These are phyloP conservation scores for Penicillium maclennaniae DNA, from an alignment of 495 filamentous ascomycete genomes.

Conservation along the genomic window DNA sequence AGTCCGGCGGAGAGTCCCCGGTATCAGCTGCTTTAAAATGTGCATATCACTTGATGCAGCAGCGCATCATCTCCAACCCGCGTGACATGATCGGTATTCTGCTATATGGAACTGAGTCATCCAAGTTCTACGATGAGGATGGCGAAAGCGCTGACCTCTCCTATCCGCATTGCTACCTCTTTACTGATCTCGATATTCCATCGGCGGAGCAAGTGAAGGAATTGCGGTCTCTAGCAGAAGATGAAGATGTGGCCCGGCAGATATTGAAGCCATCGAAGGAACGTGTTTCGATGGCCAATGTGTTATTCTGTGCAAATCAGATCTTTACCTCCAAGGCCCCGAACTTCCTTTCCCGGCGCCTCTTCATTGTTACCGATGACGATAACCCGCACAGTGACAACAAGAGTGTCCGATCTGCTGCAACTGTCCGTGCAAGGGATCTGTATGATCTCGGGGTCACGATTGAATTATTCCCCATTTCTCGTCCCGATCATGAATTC, in stretches of 20 bases:
- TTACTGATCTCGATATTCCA: conserved; percentile 84
- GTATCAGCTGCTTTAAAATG: conserved; percentile 85
- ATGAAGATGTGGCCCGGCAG: conserved; percentile 58
- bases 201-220: conserved; percentile 80
- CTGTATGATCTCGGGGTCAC: conserved; percentile 90
- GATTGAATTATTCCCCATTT: conserved; percentile 94
- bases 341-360: conserved; percentile 84
- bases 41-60: conserved; percentile 92
- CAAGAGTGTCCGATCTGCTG: conserved; percentile 65
- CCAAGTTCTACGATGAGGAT: conserved; percentile 73
- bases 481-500: conserved; percentile 67
- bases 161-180: conserved; percentile 90
- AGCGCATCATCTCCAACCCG: conserved; percentile 94
- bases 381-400: conserved; percentile 78
- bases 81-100: conserved; percentile 97
- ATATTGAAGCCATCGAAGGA: conserved; percentile 68
- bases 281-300: conserved; percentile 76
- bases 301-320: conserved; percentile 93
- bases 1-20: conserved; percentile 66
- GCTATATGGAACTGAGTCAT: conserved; percentile 86
- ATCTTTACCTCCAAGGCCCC: conserved; percentile 94
- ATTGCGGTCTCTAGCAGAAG: conserved; percentile 69
- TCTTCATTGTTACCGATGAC: conserved; percentile 95
- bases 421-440: conserved; percentile 87
- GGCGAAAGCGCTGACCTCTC: conserved; percentile 55